Evolutionary conservation across 306 rosid species (phyloP), one percentile per base, ranked within the genome.

Genomic region (Trifolium subterraneum): DNA sequence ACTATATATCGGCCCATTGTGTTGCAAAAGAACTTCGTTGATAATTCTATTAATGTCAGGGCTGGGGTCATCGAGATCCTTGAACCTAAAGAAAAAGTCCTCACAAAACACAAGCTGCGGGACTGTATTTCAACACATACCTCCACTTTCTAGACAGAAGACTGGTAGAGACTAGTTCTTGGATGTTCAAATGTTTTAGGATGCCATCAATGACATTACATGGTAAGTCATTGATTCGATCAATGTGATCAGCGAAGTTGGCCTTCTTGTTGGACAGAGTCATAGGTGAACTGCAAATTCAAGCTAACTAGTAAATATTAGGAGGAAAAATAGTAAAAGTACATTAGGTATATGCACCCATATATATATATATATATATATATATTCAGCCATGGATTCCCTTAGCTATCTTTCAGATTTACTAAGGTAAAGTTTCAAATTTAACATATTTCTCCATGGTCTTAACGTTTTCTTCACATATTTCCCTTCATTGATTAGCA

Each of bases 181-280:
- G 1, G 14, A 74, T 61, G 25, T 65, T 31, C 52, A 80, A 39
- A 51, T 19, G 6, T 13, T 14, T 2, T 20, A 80, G 7, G 42
- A 74, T 80, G 41, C 9, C 2, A 39, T 62, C 62, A 31, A 80
- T 60, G 18, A 80, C 52, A 61, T 68, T 41, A 23, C 13, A 38
- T 48, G 76, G 80, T 9, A 74, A 41, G 42, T 68, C 44, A 50
- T 52, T 80, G 71, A 80, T 60, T 7, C 61, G 20, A 64, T 79
- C 79, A n/a, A 9, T 12, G 33, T 25, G 29, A 20, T 10, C 39
- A 10, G 0, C 18, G 4, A 1, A 2, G 16, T 47, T 20, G 23
- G 7, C 61, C 61, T 35, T 36, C 64, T 70, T 36, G 14, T 36
- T 1, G 27, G 65, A 29, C 50, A 15, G 33, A 33, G 64, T 38